Base-by-base conservation (phyloP, 495 filamentous ascomycete genomes). In the Penicillium goetzii region DNA sequence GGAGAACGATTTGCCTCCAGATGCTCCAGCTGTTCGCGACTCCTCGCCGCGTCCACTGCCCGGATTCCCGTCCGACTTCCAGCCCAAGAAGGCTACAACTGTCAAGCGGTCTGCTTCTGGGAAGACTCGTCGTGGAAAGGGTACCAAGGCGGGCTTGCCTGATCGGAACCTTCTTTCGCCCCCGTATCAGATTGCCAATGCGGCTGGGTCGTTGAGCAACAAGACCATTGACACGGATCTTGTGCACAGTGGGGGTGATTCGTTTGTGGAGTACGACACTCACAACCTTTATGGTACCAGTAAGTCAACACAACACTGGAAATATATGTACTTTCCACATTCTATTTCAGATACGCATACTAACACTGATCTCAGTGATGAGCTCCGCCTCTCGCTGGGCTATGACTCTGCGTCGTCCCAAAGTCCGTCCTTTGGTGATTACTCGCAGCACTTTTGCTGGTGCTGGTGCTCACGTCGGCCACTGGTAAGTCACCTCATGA, bases 241-340 rank as follows among this genome's bases (percentile, higher is more conserved):
- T 38, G 79, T 90, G 5, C 91, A 96, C 72, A 79, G 87, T 51
- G 88, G 72, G 0, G 70, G 90, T 63, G 90, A 89, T 1, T 33
- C 52, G 9, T 81, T 87, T 57, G 76, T 76, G 17, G 89, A 92
- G 74, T 94, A 93, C 70, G 92, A 92, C 64, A 88, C 86, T 3
- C 92, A 97, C 75, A 97, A 97, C 70, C 75, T 96, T 12, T 95
- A 91, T 72, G 92, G 92, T 43, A 87, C 85, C 11, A 92, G 81
- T 84, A 75, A 77, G 83, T 71, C 14, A 2, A 10, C 11, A 6
- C 4, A 51, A 1, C 4, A 11, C 4, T 1, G 47, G 25, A n/a
- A 25, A 30, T 4, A 51, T 15, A 0, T 14, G 6, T 2, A n/a
- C 36, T 15, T 36, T 53, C n/a, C 1, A 17, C 6, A 4, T 38